Conservation (phyloP, 2,329 filamentous ascomycete species). For the Gaeumannomyces tritici region DNA sequence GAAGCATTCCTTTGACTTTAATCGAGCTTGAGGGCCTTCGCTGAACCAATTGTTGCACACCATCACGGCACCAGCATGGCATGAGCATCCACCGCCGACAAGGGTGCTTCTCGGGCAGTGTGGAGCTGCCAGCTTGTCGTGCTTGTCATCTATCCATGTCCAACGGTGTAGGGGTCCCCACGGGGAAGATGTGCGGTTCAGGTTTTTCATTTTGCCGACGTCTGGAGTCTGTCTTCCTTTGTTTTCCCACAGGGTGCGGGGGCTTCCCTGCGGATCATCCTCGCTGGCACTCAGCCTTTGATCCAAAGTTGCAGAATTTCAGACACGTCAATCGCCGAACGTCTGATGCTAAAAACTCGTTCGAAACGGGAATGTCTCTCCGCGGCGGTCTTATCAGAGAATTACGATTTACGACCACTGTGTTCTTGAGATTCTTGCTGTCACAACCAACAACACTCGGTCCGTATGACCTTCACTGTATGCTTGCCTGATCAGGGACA, state of each 20-base stretch:
- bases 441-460: background rate
- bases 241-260: no score
- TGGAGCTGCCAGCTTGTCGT: background rate
- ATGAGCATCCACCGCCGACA: background rate
- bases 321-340: conserved; percentile 5
- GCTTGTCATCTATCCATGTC: no score
- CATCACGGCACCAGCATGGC: no score
- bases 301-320: conserved; percentile 6
- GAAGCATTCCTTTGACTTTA: background rate
- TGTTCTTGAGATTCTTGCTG: background rate
- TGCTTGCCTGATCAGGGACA: background rate
- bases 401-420: background rate
- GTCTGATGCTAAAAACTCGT: background rate
- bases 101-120: background rate
- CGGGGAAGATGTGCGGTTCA: background rate
- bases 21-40: no score
- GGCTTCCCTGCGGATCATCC: no score
- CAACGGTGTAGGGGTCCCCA: background rate
- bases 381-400: background rate
- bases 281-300: background rate
- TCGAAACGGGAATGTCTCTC: conserved; percentile 1
- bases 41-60: no score
- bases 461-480: background rate
- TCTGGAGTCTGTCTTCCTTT: background rate
- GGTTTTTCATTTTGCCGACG: background rate